These are phyloP conservation scores for Macaranga tanarius DNA, from an alignment of 441 rosid genomes.

Conservation along the genomic window DNA sequence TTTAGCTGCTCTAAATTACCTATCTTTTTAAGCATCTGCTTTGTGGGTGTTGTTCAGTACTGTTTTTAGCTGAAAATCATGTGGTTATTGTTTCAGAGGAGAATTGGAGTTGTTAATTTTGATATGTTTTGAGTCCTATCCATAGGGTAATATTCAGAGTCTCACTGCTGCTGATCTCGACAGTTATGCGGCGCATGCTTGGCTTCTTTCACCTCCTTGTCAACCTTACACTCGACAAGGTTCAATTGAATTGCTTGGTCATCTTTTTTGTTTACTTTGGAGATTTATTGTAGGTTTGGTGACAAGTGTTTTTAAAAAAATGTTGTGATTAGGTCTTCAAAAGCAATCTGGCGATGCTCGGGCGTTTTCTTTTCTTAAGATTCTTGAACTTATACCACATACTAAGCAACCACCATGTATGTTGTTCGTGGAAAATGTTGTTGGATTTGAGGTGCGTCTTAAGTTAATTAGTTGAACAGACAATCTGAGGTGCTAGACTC, in stretches of 20 bases:
- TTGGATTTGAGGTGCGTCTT: constrained; percentile 86
- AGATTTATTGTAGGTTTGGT: not conserved
- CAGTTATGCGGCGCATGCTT: constrained; percentile 64
- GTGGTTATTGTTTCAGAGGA: not conserved
- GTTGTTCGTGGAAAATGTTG: constrained; percentile 90
- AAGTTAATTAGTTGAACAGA: constrained; percentile 6
- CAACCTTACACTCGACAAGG: constrained; percentile 99
- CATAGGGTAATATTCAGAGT: constrained; percentile 85
- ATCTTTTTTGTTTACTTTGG: not conserved
- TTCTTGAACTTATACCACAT: constrained; percentile 82
- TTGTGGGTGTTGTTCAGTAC: too few relatives aligned
- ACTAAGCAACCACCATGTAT: constrained; percentile 55
- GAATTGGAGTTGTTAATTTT: not conserved
- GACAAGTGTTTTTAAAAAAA: constrained; percentile 3
- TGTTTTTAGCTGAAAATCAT: too few relatives aligned
- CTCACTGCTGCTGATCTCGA: constrained; percentile 78
- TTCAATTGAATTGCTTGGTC: constrained; percentile 20
- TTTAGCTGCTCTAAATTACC: not conserved
- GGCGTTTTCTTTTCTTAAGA: constrained; percentile 78
- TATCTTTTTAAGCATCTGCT: too few relatives aligned
- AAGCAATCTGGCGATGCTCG: constrained; percentile 94
- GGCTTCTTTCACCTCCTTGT: constrained; percentile 99
- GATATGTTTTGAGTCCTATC: constrained; percentile 10
- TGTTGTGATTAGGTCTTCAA: constrained; percentile 61
- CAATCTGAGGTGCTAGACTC: not conserved